Conservation (phyloP, 257 asterid species). For the Buddleja alternifolia region DNA sequence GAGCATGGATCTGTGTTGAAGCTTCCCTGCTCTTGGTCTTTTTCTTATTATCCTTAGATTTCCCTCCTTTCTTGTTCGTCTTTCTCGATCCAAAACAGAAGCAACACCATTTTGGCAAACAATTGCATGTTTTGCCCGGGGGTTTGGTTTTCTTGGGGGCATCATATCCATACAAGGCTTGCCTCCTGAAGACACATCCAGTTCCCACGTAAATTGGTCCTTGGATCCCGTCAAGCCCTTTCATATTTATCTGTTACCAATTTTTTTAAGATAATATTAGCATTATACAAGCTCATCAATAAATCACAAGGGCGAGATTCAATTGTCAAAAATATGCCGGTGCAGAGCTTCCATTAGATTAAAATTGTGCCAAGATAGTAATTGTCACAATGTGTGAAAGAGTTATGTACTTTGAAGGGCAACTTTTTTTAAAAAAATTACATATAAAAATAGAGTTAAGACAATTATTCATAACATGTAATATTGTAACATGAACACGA, state of each 20-base stretch:
- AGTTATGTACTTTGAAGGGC: too few species aligned
- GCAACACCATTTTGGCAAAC: constrained; percentile 62
- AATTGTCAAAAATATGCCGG: too few species aligned
- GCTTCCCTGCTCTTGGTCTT: constrained; percentile 46
- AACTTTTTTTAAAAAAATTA: too few species aligned
- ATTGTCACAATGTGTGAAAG: too few species aligned
- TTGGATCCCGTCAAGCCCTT: constrained; percentile 79
- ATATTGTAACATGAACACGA: not conserved
- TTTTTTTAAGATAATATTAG: constrained; percentile 3
- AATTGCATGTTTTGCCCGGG: constrained; percentile 61
- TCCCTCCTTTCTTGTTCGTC: constrained; percentile 47
- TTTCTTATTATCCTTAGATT: constrained; percentile 46
- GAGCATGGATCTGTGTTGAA: constrained; percentile 56
- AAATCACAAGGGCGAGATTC: not conserved
- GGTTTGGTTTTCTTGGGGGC: constrained; percentile 62
- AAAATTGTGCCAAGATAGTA: too few species aligned
- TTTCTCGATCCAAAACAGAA: constrained; percentile 48
- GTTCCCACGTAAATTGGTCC: constrained; percentile 82
- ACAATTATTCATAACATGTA: constrained; percentile 10
- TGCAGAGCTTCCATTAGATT: too few species aligned
- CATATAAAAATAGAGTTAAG: not conserved
- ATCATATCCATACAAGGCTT: constrained; percentile 69
- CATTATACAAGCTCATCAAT: not conserved
- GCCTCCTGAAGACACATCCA: constrained; percentile 75
- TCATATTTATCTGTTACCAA: constrained; percentile 65